Conservation (phyloP, 1,284 basidiomycete genomes). For the Cryptococcus sp. region DNA sequence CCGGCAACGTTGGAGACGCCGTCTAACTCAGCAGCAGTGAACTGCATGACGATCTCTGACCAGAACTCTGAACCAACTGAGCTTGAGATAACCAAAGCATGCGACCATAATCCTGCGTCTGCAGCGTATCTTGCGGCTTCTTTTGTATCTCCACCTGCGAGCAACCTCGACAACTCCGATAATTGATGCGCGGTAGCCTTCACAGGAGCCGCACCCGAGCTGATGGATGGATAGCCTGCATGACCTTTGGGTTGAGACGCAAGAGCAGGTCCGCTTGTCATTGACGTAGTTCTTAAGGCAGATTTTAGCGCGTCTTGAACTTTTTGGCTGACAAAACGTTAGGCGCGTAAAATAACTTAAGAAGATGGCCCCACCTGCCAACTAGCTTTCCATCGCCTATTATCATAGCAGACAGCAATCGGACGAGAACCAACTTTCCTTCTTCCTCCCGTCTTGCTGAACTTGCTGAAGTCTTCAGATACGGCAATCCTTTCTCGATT, state of each 20-base stretch:
- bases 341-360: not conserved
- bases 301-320: not conserved
- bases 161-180: constrained; percentile 71
- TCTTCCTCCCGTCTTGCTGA: constrained; percentile 60
- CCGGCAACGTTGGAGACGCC: constrained; percentile 21
- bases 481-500: constrained; percentile 68
- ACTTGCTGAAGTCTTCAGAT: constrained; percentile 54
- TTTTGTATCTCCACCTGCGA: constrained; percentile 76
- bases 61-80: constrained; percentile 89
- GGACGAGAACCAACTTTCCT: constrained; percentile 70
- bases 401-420: constrained; percentile 70
- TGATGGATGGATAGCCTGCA: constrained; percentile 3
- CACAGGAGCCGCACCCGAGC: constrained; percentile 14
- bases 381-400: constrained; percentile 79
- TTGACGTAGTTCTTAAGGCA: not conserved
- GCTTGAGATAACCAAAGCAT: constrained; percentile 92
- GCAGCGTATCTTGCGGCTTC: constrained; percentile 85
- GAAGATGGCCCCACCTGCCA: constrained; percentile 59
- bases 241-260: not conserved
- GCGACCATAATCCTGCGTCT: constrained; percentile 85
- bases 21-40: constrained; percentile 73
- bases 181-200: constrained; percentile 53
- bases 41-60: constrained; percentile 84
- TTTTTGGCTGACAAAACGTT: not conserved
- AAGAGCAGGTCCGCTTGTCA: not conserved